Conservation (phyloP, 345 rosid species). For the Euphorbia lathyris region DNA sequence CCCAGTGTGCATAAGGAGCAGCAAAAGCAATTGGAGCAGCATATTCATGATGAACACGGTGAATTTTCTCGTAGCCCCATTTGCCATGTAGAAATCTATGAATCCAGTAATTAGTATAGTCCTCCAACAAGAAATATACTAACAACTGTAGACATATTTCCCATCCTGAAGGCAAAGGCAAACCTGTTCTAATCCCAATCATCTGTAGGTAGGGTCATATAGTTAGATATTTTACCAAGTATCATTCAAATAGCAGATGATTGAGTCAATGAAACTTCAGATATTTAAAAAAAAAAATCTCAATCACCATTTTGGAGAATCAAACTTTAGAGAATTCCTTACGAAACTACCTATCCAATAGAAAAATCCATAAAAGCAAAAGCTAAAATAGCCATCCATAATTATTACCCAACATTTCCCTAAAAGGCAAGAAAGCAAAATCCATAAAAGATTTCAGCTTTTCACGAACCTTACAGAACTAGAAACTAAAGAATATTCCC, state of each 20-base stretch:
- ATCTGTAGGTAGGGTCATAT: constrained; percentile 40
- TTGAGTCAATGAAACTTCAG: background rate
- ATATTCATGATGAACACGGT: constrained; percentile 82
- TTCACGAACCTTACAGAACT: background rate
- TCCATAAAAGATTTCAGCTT: background rate
- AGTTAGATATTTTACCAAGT: background rate
- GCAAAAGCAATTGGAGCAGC: constrained; percentile 81
- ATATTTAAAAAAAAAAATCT: background rate
- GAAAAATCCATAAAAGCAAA: background rate
- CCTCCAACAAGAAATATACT: constrained; percentile 81
- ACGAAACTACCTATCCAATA: background rate
- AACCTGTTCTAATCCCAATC: constrained; percentile 59
- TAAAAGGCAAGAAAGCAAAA: background rate
- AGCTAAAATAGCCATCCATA: background rate
- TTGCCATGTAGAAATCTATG: constrained; percentile 77
- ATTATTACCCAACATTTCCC: background rate
- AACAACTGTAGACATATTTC: constrained; percentile 62
- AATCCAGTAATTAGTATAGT: constrained; percentile 84
- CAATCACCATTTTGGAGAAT: background rate
- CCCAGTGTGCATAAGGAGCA: constrained; percentile 95
- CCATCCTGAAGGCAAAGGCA: constrained; percentile 75
- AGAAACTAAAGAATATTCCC: background rate
- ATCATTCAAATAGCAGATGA: background rate
- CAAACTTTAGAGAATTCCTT: background rate
- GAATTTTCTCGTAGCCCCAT: constrained; percentile 96